Conservation (phyloP, 208 protist genomes). For the Naegleria fowleri region DNA sequence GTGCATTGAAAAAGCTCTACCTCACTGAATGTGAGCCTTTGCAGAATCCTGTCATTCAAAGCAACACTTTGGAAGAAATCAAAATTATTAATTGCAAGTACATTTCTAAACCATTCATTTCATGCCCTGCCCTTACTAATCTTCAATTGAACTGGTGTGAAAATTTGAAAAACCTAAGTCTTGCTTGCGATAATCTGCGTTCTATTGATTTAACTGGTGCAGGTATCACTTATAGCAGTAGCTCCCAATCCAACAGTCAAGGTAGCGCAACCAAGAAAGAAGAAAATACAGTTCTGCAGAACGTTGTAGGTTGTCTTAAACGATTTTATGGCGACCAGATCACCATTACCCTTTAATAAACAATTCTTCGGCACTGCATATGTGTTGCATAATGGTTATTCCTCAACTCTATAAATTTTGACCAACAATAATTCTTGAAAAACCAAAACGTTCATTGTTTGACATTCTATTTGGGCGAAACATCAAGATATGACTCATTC, state of each 20-base stretch:
- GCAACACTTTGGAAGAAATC: background rate
- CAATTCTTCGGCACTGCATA: no score
- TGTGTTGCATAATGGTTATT: no score
- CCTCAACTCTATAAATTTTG: no score
- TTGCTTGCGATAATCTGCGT: background rate
- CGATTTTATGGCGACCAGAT: background rate
- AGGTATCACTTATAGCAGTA: background rate
- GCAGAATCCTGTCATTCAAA: conserved; percentile 16
- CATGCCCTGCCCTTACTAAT: background rate
- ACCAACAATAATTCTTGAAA: no score
- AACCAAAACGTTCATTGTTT: background rate
- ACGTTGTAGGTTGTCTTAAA: background rate
- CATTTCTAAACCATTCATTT: background rate
- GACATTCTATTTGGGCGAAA: background rate
- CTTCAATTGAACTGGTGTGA: conserved; percentile 28
- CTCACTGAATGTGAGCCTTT: conserved; percentile 21
- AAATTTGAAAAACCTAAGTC: background rate
- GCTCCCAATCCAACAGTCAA: background rate
- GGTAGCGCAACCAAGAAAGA: background rate
- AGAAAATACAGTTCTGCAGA: background rate
- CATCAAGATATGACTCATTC: no score
- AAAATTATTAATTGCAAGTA: conserved; percentile 1
- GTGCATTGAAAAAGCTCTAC: background rate
- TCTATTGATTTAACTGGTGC: conserved; percentile 9
- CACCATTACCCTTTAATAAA: background rate